Evolutionary conservation across 148 eudicot genomes (phyloP).

Genomic region (Fallopia convolvulus): DNA sequence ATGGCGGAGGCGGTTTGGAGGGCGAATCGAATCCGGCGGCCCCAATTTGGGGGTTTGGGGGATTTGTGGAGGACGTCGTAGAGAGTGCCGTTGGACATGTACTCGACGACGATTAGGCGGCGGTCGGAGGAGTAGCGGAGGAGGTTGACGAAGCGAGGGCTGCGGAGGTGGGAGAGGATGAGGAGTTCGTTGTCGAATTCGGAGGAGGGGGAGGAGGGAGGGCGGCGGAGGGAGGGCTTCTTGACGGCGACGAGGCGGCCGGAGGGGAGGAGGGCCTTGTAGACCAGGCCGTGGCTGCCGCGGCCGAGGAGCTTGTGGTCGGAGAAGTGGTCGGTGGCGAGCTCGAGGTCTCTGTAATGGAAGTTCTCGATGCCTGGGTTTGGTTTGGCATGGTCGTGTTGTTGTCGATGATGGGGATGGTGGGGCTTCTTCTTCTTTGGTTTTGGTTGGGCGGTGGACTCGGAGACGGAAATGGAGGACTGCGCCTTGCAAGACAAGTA

Average conservation of each 20-base stretch:
- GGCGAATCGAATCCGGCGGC: constrained; percentile 43
- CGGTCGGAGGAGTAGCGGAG: constrained; percentile 42
- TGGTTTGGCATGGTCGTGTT: neutral
- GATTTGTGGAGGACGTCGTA: constrained; percentile 59
- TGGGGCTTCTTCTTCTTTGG: neutral
- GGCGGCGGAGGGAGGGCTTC: constrained; percentile 37
- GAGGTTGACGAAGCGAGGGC: constrained; percentile 71
- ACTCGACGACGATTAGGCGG: constrained; percentile 71
- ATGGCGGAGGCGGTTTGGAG: constrained; percentile 65
- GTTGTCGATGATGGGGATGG: no score
- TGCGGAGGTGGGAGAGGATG: constrained; percentile 54
- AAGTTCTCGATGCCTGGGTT: constrained; percentile 36
- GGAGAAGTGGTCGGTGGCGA: constrained; percentile 73
- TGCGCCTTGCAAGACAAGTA: constrained; percentile 64
- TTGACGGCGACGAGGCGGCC: constrained; percentile 81
- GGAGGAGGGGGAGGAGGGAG: constrained; percentile 4
- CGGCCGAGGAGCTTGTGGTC: constrained; percentile 64
- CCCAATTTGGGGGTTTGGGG: constrained; percentile 50
- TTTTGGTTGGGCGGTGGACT: constrained; percentile 21
- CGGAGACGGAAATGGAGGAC: constrained; percentile 37
- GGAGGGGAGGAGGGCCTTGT: constrained; percentile 59
- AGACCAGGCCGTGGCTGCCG: constrained; percentile 94
- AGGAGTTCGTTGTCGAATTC: constrained; percentile 77
- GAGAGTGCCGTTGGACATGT: constrained; percentile 82
- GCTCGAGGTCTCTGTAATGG: constrained; percentile 54